phyloP scores from a whole-genome alignment of 2,329 filamentous ascomycete species.

The Calonectria henricotiae region DNA sequence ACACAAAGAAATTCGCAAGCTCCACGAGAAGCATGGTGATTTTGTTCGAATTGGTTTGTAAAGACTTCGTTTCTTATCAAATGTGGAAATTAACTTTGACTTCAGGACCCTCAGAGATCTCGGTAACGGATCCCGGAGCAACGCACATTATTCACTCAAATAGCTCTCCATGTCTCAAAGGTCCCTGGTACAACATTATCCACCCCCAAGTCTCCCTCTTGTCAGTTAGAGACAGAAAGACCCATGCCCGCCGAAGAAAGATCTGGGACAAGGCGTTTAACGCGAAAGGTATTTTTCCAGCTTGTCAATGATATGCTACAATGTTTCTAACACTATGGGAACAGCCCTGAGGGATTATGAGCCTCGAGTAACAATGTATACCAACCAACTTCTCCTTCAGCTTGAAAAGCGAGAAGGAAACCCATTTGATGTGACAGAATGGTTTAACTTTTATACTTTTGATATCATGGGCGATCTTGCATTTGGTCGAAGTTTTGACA shows the following conservation, averaged over 20 bases:
- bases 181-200: constrained; percentile 38
- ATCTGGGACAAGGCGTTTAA: constrained; percentile 44
- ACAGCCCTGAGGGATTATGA: constrained; percentile 40
- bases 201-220: constrained; percentile 35
- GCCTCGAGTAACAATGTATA: constrained; percentile 34
- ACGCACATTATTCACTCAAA: constrained; percentile 38
- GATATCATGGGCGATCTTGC: constrained; percentile 44
- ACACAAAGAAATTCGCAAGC: constrained; percentile 35
- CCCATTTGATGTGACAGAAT: not conserved
- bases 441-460: constrained; percentile 42
- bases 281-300: constrained; percentile 32
- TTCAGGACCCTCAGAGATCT: constrained; percentile 35
- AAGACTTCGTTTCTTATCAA: accelerated
- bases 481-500: constrained; percentile 40
- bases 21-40: constrained; percentile 41
- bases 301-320: not conserved
- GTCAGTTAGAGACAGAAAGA: constrained; percentile 22
- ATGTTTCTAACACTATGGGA: not conserved
- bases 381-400: constrained; percentile 11
- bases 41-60: constrained; percentile 41
- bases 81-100: not conserved
- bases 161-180: constrained; percentile 30
- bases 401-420: not conserved
- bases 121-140: constrained; percentile 37
- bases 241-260: constrained; percentile 39